Conservation (phyloP, 2,329 filamentous ascomycete genomes). For the Tolypocladium ophioglossoides region DNA sequence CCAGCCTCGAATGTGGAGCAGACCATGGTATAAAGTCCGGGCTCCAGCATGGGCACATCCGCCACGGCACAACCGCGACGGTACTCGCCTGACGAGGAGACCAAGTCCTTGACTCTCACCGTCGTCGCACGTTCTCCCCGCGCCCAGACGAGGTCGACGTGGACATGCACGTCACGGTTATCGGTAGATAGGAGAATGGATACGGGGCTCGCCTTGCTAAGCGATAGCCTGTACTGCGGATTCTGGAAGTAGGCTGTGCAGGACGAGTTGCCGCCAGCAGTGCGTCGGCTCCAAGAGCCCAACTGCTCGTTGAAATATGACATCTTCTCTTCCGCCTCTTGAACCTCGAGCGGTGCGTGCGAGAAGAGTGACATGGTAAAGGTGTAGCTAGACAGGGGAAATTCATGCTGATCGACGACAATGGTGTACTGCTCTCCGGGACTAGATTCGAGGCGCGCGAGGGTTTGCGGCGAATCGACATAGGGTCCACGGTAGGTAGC, state of each 20-base stretch:
- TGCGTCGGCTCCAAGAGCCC: slow-evolving; percentile 66
- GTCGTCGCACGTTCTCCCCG: slow-evolving; percentile 59
- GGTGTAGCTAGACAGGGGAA: slow-evolving; percentile 63
- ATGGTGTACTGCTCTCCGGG: slow-evolving; percentile 40
- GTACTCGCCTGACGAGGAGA: slow-evolving; percentile 82
- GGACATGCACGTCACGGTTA: slow-evolving; percentile 59
- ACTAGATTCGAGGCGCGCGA: slow-evolving; percentile 52
- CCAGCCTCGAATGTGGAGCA: slow-evolving; percentile 83
- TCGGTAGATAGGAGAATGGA: slow-evolving; percentile 64
- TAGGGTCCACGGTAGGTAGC: slow-evolving; percentile 69
- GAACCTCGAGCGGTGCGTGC: slow-evolving; percentile 47
- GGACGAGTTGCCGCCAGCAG: slow-evolving; percentile 75
- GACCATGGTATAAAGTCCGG: slow-evolving; percentile 76
- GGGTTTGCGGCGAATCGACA: slow-evolving; percentile 86
- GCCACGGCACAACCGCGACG: slow-evolving; percentile 67
- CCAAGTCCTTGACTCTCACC: slow-evolving; percentile 65
- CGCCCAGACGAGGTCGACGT: slow-evolving; percentile 77
- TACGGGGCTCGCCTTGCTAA: slow-evolving; percentile 49
- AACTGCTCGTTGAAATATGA: slow-evolving; percentile 44
- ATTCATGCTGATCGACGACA: slow-evolving; percentile 68
- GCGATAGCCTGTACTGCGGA: slow-evolving; percentile 66
- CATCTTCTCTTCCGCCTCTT: slow-evolving; percentile 50
- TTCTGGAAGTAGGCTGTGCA: slow-evolving; percentile 72
- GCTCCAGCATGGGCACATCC: slow-evolving; percentile 47
- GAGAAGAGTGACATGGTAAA: slow-evolving; percentile 85